Conservation (phyloP, 805 yeast species). For the Kregervanrija fluxuum region DNA sequence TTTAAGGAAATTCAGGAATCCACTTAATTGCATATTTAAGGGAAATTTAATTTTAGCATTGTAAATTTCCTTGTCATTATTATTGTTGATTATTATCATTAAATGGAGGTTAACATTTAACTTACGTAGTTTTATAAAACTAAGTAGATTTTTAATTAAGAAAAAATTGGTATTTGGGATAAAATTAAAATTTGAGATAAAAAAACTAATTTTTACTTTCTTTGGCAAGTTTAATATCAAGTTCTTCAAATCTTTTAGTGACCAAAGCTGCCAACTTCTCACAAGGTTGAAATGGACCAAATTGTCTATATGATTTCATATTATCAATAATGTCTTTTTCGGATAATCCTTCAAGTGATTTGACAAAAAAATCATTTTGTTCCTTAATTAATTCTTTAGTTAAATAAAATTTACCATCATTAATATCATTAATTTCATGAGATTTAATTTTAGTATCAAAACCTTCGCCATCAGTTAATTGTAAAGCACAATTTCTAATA, state of each 20-base stretch:
- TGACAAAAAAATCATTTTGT: conserved; percentile 12
- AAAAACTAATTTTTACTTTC: conserved; percentile 2
- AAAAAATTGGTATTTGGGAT: neutral
- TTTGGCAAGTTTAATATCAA: conserved; percentile 20
- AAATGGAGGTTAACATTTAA: too few relatives aligned
- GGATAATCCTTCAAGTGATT: conserved; percentile 26
- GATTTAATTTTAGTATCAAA: conserved; percentile 32
- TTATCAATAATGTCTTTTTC: conserved; percentile 29
- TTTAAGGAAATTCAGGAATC: conserved; percentile 29
- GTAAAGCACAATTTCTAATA: conserved; percentile 52
- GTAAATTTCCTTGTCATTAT: too few relatives aligned
- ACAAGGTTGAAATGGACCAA: conserved; percentile 50
- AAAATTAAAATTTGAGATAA: neutral
- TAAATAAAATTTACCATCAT: conserved; percentile 20
- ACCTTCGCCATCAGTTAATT: conserved; percentile 77
- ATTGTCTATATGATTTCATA: conserved; percentile 60
- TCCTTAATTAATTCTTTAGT: conserved; percentile 25
- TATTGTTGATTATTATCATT: too few relatives aligned
- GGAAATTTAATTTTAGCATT: neutral
- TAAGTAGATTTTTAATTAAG: too few relatives aligned
- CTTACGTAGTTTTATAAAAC: too few relatives aligned
- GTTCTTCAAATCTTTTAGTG: conserved; percentile 30
- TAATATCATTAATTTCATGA: conserved; percentile 22
- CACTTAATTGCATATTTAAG: neutral
- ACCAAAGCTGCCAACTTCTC: conserved; percentile 34